These are phyloP conservation scores for Hortiboletus campestris DNA, from an alignment of 768 basidiomycete species.

Conservation along the genomic window DNA sequence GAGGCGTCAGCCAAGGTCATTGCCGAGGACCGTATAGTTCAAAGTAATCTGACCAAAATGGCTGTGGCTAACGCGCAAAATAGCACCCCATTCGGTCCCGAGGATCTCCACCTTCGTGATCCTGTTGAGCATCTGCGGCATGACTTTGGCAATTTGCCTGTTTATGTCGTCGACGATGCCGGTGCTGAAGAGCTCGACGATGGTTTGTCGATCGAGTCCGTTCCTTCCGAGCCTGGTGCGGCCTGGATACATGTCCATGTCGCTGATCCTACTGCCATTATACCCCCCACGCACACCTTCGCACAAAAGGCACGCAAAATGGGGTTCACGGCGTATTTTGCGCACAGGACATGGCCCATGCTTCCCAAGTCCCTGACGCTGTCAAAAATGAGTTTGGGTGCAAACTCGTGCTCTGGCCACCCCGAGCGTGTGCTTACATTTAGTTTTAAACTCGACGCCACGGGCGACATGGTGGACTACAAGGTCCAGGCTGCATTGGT, in stretches of 20 bases:
- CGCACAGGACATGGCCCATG: constrained; percentile 65
- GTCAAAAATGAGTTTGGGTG: constrained; percentile 49
- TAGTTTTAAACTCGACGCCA: constrained; percentile 62
- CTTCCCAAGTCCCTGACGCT: constrained; percentile 61
- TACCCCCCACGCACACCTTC: constrained; percentile 69
- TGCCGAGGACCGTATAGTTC: constrained; percentile 31
- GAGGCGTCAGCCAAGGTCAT: constrained; percentile 32
- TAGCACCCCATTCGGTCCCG: constrained; percentile 47
- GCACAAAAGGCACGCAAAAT: constrained; percentile 54
- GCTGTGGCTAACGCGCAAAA: constrained; percentile 2
- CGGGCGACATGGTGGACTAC: constrained; percentile 68
- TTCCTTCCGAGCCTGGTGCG: constrained; percentile 53
- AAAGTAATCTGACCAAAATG: constrained; percentile 15
- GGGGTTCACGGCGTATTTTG: constrained; percentile 59
- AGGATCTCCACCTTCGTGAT: constrained; percentile 66
- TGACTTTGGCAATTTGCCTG: constrained; percentile 79
- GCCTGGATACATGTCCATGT: constrained; percentile 90
- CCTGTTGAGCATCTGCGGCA: constrained; percentile 69
- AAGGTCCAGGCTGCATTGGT: constrained; percentile 71
- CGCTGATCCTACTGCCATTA: constrained; percentile 82
- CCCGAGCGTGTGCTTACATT: constrained; percentile 72
- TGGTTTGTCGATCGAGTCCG: constrained; percentile 79
- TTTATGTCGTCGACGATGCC: constrained; percentile 85
- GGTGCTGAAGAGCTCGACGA: constrained; percentile 89
- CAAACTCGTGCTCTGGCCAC: constrained; percentile 26